A percentile compares a stretch with the other conserved stretches of the same genome.
Conservation (phyloP, 2,329 filamentous ascomycete genomes). For the Phaeosphaeria sp. region DNA sequence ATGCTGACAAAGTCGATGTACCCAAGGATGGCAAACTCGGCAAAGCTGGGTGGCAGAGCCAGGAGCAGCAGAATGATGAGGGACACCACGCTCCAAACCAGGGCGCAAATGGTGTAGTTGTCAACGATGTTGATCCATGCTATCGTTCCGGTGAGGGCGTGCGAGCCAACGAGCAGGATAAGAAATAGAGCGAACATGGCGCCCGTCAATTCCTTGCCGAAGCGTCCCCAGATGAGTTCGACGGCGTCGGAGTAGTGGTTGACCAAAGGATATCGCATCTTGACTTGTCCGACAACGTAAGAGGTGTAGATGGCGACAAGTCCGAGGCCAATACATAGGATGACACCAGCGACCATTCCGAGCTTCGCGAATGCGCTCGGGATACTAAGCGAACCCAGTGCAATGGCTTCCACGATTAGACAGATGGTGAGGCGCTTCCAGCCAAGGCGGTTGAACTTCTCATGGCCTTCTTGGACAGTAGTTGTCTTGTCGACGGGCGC, state of each 20-base stretch:
- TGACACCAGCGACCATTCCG: conserved; percentile 55
- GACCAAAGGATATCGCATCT: conserved; percentile 64
- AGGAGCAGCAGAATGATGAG: conserved; percentile 65
- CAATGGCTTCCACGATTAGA: conserved; percentile 59
- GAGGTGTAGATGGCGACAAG: conserved; percentile 67
- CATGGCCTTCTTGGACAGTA: conserved; percentile 45
- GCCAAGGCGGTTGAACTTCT: conserved; percentile 52
- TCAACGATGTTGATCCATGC: conserved; percentile 70
- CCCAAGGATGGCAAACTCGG: conserved; percentile 66
- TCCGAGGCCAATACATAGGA: conserved; percentile 57
- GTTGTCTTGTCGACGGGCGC: conserved; percentile 38
- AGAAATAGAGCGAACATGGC: conserved; percentile 57
- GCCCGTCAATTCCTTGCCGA: conserved; percentile 59
- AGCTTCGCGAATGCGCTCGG: conserved; percentile 55
- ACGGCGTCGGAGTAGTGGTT: conserved; percentile 74
- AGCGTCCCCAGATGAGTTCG: conserved; percentile 65
- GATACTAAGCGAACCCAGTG: conserved; percentile 55
- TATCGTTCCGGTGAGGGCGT: conserved; percentile 74
- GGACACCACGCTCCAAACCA: conserved; percentile 69
- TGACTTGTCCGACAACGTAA: conserved; percentile 67
- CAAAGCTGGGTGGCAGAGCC: conserved; percentile 68
- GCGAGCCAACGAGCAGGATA: conserved; percentile 71
- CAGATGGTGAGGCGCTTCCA: conserved; percentile 60
- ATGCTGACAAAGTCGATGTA: conserved; percentile 68
- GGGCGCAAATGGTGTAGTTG: conserved; percentile 64